phyloP scores from a whole-genome alignment of 768 basidiomycete genomes.

The Sporobolomyces roseus region DNA sequence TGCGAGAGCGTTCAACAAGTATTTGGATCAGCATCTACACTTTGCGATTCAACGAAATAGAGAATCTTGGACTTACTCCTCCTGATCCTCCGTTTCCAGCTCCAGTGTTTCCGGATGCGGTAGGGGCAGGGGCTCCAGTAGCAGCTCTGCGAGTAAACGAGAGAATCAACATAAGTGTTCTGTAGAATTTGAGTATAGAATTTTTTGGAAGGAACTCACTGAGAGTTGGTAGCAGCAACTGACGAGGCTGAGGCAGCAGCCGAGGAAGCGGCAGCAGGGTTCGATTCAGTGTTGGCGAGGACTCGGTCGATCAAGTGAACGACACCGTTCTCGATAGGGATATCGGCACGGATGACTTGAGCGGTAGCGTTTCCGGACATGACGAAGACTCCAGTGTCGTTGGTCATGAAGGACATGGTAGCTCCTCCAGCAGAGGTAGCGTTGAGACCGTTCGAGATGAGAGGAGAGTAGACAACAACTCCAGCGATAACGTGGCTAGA shows the following conservation, averaged over 20 bases:
- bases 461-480: slow-evolving; percentile 48
- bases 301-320: slow-evolving; percentile 48
- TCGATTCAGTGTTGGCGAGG: slow-evolving; percentile 48
- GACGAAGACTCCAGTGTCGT: slow-evolving; percentile 48
- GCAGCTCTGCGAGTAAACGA: no score
- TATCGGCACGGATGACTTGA: slow-evolving; percentile 47
- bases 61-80: slow-evolving; percentile 17
- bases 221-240: slow-evolving; percentile 6
- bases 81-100: background rate
- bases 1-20: no score
- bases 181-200: no score
- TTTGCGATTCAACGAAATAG: no score
- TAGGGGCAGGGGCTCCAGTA: slow-evolving; percentile 12
- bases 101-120: background rate
- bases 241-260: slow-evolving; percentile 37
- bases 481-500: slow-evolving; percentile 50
- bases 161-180: no score
- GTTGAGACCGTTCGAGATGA: slow-evolving; percentile 43
- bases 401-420: slow-evolving; percentile 48
- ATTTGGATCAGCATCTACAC: no score
- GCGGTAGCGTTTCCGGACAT: slow-evolving; percentile 46
- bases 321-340: slow-evolving; percentile 28
- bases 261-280: slow-evolving; percentile 48
- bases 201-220: no score
- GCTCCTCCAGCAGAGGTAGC: slow-evolving; percentile 49